These are phyloP conservation scores for Cucurbita ficifolia DNA, from an alignment of 306 rosid genomes.

Conservation along the genomic window DNA sequence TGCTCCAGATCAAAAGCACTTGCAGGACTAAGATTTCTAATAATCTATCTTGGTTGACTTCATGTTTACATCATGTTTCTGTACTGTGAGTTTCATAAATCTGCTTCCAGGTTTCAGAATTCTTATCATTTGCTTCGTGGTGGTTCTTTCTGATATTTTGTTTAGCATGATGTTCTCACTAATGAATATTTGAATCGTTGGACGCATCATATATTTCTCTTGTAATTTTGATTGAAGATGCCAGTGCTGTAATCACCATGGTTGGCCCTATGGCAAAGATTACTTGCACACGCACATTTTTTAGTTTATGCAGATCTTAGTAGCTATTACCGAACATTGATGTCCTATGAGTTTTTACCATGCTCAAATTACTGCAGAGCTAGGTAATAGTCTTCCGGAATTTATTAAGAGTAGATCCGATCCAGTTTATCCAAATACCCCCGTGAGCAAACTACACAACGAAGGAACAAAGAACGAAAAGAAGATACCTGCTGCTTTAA, in stretches of 20 bases:
- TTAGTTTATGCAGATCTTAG: background rate
- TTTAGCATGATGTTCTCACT: background rate
- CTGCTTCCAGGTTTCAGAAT: background rate
- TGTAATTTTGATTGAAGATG: background rate
- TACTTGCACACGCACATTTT: background rate
- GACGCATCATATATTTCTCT: background rate
- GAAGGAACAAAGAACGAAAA: background rate
- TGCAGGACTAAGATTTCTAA: background rate
- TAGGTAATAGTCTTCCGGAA: background rate
- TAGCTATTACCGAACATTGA: background rate
- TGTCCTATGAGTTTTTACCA: background rate
- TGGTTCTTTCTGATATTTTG: background rate
- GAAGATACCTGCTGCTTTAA: background rate
- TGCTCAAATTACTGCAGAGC: background rate
- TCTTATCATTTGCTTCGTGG: background rate
- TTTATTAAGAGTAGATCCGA: background rate
- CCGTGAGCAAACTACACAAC: background rate
- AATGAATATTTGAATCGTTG: background rate
- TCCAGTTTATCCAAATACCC: background rate
- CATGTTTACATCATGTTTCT: background rate
- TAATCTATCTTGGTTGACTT: background rate
- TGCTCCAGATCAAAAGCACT: slow-evolving; percentile 31
- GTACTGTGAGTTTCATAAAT: background rate
- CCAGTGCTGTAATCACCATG: background rate
- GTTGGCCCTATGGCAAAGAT: background rate